A percentile compares a stretch with the other conserved stretches of the same genome.
These are phyloP conservation scores for Pythium dissotocum DNA, from an alignment of 352 stramenopile genomes.

Conservation along the genomic window DNA sequence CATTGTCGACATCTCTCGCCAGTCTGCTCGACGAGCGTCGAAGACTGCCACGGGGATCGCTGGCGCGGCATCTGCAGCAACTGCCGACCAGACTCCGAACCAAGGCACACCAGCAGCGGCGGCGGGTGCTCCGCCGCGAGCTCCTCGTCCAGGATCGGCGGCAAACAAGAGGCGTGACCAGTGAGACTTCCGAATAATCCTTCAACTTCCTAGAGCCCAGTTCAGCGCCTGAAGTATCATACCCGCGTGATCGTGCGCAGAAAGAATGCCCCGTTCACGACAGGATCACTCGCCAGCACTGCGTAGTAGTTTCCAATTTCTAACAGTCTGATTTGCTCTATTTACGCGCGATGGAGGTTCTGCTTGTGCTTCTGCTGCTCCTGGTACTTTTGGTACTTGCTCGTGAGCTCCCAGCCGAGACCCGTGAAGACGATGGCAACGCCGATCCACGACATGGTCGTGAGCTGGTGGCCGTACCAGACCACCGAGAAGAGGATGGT, in stretches of 20 bases:
- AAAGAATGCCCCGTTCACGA: not conserved
- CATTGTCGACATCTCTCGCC: constrained; percentile 36
- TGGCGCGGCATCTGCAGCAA: not conserved
- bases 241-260: not conserved
- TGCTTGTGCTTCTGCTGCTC: constrained; percentile 38
- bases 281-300: not conserved
- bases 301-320: not conserved
- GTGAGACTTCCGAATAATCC: not conserved
- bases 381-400: constrained; percentile 88
- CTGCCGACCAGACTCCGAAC: not conserved
- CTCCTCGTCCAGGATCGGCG: constrained; percentile 42
- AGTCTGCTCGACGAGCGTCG: constrained; percentile 35
- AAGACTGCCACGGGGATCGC: constrained; percentile 18
- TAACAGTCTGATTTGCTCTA: constrained; percentile 14
- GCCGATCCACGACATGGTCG: constrained; percentile 89
- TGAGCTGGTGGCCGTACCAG: constrained; percentile 94
- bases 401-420: constrained; percentile 80
- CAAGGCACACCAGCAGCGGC: constrained; percentile 5
- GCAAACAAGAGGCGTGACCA: not conserved
- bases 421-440: constrained; percentile 92
- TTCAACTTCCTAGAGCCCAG: no score
- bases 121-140: constrained; percentile 19
- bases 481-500: constrained; percentile 98
- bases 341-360: constrained; percentile 27
- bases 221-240: not conserved